These are phyloP conservation scores for Russula griseocarnosa DNA, from an alignment of 768 basidiomycete genomes.

Conservation along the genomic window DNA sequence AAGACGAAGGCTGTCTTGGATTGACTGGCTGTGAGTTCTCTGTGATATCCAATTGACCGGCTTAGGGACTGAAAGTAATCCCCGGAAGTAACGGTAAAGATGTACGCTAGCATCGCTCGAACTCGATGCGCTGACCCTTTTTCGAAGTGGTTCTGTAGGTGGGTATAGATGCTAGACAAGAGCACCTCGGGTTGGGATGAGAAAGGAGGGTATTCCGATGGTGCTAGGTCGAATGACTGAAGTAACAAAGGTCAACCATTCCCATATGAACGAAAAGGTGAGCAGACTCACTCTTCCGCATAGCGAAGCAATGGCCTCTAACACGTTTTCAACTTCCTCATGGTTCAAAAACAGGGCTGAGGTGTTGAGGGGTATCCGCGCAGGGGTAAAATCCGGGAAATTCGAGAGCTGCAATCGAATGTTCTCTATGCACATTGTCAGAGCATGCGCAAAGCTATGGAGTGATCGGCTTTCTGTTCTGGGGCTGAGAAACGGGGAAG, in stretches of 20 bases:
- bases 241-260: neutral
- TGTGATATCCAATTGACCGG: conserved; percentile 52
- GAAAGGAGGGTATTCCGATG: conserved; percentile 25
- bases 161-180: conserved; percentile 58
- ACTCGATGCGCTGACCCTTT: conserved; percentile 47
- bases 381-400: conserved; percentile 7
- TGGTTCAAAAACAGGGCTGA: conserved; percentile 32
- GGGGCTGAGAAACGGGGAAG: neutral
- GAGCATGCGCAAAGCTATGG: conserved; percentile 34
- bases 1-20: conserved; percentile 10
- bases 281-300: conserved; percentile 52
- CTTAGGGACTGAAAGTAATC: conserved; percentile 60
- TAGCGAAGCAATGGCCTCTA: conserved; percentile 49
- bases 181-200: conserved; percentile 42
- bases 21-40: conserved; percentile 9
- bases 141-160: conserved; percentile 51
- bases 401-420: conserved; percentile 28
- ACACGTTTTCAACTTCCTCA: conserved; percentile 29
- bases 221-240: conserved; percentile 25
- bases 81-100: conserved; percentile 59
- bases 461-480: conserved; percentile 28
- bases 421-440: conserved; percentile 31
- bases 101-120: conserved; percentile 57
- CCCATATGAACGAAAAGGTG: neutral
- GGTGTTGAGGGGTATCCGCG: conserved; percentile 18